Evolutionary conservation across 257 asterid genomes (phyloP).

Genomic region (Mentha longifolia): DNA sequence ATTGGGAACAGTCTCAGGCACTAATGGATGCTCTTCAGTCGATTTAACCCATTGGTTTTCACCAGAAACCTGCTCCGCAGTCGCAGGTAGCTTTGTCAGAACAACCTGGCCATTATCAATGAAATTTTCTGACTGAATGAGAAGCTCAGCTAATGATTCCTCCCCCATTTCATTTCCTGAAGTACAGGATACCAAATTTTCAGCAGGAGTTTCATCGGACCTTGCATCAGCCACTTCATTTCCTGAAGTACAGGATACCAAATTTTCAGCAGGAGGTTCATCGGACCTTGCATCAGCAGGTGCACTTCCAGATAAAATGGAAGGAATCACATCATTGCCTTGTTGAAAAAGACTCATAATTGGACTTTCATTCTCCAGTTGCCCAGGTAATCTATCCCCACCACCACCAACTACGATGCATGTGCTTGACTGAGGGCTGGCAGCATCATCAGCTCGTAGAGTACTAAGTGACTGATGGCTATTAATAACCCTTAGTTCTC

Average conservation of each 20-base stretch:
- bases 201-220: conserved; percentile 28
- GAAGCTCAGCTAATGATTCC: conserved; percentile 32
- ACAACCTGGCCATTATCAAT: conserved; percentile 33
- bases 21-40: conserved; percentile 28
- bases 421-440: conserved; percentile 31
- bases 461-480: conserved; percentile 40
- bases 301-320: conserved; percentile 26
- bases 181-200: conserved; percentile 27
- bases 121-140: conserved; percentile 35
- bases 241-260: no score
- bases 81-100: conserved; percentile 29
- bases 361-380: conserved; percentile 26
- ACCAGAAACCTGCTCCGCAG: conserved; percentile 37
- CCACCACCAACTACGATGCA: background rate
- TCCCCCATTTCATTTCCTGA: conserved; percentile 27
- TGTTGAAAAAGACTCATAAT: conserved; percentile 25
- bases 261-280: no score
- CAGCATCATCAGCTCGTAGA: conserved; percentile 41
- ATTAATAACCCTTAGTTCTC: conserved; percentile 30
- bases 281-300: conserved; percentile 40
- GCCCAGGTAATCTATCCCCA: conserved; percentile 32
- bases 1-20: conserved; percentile 28
- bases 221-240: conserved; percentile 37
- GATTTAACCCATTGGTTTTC: conserved; percentile 33
- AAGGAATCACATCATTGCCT: conserved; percentile 24